Evolutionary conservation across 2,329 filamentous ascomycete species (phyloP), one percentile per base, ranked within the genome.

Genomic region (Celoporthe dispersa): DNA sequence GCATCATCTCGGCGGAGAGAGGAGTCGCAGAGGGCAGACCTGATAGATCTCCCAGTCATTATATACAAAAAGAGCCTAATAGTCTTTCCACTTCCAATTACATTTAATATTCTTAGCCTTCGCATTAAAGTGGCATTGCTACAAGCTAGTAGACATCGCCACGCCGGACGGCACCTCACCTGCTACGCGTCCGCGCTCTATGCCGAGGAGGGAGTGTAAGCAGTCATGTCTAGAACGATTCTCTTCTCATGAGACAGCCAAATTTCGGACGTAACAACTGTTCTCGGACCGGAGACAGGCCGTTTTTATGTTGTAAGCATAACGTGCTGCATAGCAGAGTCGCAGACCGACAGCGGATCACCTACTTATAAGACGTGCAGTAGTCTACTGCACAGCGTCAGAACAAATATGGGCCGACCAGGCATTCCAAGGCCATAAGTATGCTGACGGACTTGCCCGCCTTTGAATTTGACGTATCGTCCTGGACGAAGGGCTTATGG

Each of bases 1-100:
- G 25, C 12, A 51, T 67, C 37, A 39, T n/a, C 44, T 70, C 11
- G 61, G 44, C 41, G 33, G 53, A 31, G 28, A 61, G 31, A 64
- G 48, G 33, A 31, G 12, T 62, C 48, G 62, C 51, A 60, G 53
- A 61, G 48, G 62, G 66, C 66, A 68, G 60, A 67, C 66, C 62
- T 59, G 63, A 66, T 66, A 71, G 62, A 71, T 71, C 69, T 69
- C 69, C 68, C 66, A 70, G 65, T 71, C 55, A 68, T 3, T 22
- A 12, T 33, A 53, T 22, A 53, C 2, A 14, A 64, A 28, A 64
- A 60, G 3, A 4, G 33, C 33, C 22, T 60, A 9, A 6, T 7
- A 14, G 57, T 11, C 19, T 37, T 35, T 39, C 37, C 19, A 60
- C 19, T 57, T 37, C 19, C 12, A 60, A 37, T 19, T 19, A 7